Evolutionary conservation across 495 filamentous ascomycete species (phyloP), one percentile per base, ranked within the genome.

Genomic region (Penicillium salamii): DNA sequence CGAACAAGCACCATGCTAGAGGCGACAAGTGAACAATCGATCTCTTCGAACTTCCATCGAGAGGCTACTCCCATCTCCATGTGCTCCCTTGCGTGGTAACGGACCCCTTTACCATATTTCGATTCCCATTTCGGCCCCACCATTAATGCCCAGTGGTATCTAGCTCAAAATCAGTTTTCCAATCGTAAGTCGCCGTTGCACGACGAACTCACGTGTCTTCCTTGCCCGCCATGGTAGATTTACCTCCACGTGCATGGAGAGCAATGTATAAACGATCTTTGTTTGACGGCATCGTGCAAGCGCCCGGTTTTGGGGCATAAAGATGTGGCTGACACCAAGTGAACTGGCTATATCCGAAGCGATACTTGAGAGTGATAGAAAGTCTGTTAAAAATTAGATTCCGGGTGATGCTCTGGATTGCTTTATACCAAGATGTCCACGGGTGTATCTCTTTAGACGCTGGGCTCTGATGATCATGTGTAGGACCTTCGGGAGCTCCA

Each of bases 1-100:
- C 75, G 69, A 34, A 71, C 71, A 50, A 79, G 71, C 11, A 77
- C 45, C 62, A 63, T 64, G 14, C 49, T 54, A 4, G 64, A 65
- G 1, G 60, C 28, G 18, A 15, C 18, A 21, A 70, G 54, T 5
- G 50, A 15, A 50, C 65, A 54, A 8, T 49, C 37, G 15, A 20
- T 26, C 53, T 70, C 61, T 38, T 67, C 59, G 45, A 65, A 75
- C 8, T 49, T n/a, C 74, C 69, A 75, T 48, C 55, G 47, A 2
- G 45, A 50, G 24, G 47, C 40, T 42, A 26, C 50, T 42, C 26
- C 41, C 11, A 24, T 13, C 17, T 37, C 42, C 9, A 19, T 23
- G 2, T 7, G 42, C 37, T 68, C 58, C 40, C 65, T 70, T 9
- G 62, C 65, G 38, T 71, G 61, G 43, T 53, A 71, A 24, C 69